Conservation (phyloP, 345 rosid genomes). For the Populus deltoides region DNA sequence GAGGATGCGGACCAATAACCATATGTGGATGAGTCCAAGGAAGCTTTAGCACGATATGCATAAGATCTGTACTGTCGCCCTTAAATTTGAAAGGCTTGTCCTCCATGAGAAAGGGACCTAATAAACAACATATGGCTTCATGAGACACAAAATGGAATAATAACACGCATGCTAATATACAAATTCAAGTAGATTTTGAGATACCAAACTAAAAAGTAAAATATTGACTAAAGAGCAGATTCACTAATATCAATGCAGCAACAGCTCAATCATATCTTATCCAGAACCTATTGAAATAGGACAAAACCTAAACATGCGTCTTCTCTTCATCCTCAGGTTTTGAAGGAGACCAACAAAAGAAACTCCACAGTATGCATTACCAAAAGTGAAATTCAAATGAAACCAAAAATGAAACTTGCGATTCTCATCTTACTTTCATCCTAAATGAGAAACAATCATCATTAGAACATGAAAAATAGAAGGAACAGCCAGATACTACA, state of each 20-base stretch:
- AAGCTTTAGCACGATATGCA: slow-evolving; percentile 58
- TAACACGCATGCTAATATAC: background rate
- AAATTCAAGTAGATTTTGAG: background rate
- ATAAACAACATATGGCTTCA: slow-evolving; percentile 2
- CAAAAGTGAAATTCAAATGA: background rate
- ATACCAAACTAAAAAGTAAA: background rate
- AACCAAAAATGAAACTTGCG: background rate
- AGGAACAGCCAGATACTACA: background rate
- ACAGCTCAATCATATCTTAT: background rate
- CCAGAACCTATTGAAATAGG: background rate
- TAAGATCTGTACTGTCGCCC: slow-evolving; percentile 34
- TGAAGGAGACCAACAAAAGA: background rate
- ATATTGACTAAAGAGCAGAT: background rate
- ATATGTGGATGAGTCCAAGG: slow-evolving; percentile 66
- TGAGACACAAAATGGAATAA: slow-evolving; percentile 6
- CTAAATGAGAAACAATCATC: background rate
- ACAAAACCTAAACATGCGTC: background rate
- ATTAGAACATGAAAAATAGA: background rate
- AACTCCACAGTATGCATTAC: too few species aligned
- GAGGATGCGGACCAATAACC: slow-evolving; percentile 41
- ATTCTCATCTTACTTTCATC: background rate
- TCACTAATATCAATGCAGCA: background rate
- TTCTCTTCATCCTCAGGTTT: background rate
- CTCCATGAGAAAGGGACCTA: slow-evolving; percentile 44
- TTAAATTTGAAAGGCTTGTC: slow-evolving; percentile 40